Evolutionary conservation across 371 early-diverging fungal species (phyloP).

Genomic region (Rhizopus microsporus): DNA sequence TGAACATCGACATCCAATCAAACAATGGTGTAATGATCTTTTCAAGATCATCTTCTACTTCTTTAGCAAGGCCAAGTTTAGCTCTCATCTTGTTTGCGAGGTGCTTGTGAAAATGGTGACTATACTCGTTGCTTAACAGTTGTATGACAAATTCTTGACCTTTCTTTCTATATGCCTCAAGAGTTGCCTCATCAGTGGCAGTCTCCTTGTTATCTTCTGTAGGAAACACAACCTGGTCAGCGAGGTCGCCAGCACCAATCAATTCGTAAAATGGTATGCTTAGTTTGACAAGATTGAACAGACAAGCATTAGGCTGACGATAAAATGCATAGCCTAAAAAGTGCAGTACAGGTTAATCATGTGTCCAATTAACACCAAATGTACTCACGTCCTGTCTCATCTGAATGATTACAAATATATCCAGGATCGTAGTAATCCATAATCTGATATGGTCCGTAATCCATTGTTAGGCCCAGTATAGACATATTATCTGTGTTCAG

Average conservation of each 20-base stretch:
- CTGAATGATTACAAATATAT: conserved; percentile 80
- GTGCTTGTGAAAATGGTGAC: conserved; percentile 49
- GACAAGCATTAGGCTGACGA: conserved; percentile 82
- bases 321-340: conserved; percentile 74
- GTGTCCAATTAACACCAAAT: background rate
- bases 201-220: conserved; percentile 33
- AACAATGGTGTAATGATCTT: conserved; percentile 67
- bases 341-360: background rate
- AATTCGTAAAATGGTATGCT: conserved; percentile 69
- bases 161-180: conserved; percentile 28
- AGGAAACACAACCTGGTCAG: conserved; percentile 37
- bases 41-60: conserved; percentile 48
- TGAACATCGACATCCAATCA: conserved; percentile 59
- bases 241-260: conserved; percentile 60
- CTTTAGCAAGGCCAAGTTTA: conserved; percentile 50
- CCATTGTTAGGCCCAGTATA: conserved; percentile 76
- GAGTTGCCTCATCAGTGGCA: conserved; percentile 24
- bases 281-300: conserved; percentile 81
- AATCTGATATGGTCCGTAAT: conserved; percentile 90
- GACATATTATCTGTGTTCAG: conserved; percentile 95
- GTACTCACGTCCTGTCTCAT: conserved; percentile 50
- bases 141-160: conserved; percentile 50
- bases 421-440: conserved; percentile 82
- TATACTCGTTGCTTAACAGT: conserved; percentile 54
- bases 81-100: conserved; percentile 58